A percentile compares a stretch with the other conserved stretches of the same genome.
phyloP scores from a whole-genome alignment of 2,329 filamentous ascomycete genomes.

The Fusarium luffae region DNA sequence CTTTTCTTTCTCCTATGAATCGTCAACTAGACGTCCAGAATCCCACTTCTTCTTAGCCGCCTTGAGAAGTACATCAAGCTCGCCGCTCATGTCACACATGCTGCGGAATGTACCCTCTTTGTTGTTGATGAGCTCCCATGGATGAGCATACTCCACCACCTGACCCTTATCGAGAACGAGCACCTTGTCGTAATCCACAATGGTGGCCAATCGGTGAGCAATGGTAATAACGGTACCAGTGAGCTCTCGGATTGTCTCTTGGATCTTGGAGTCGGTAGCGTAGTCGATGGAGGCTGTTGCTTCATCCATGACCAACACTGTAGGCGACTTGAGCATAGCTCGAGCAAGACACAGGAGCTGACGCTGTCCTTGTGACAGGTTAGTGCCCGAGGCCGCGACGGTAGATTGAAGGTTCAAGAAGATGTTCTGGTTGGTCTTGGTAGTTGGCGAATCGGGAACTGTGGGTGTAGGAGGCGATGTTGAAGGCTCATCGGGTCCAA shows the following conservation, averaged over 20 bases:
- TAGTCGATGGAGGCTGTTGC: conserved; percentile 98
- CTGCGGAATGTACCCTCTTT: conserved; percentile 71
- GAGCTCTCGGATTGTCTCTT: conserved; percentile 94
- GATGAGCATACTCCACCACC: conserved; percentile 91
- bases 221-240: conserved; percentile 96
- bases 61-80: conserved; percentile 62
- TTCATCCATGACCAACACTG: conserved; percentile 98
- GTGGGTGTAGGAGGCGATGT: conserved; percentile 46
- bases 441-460: conserved; percentile 48
- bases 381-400: conserved; percentile 90
- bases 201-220: conserved; percentile 93
- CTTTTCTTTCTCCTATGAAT: conserved; percentile 37
- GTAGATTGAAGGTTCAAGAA: conserved; percentile 87
- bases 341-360: conserved; percentile 94
- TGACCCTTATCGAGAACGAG: conserved; percentile 90
- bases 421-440: conserved; percentile 87
- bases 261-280: conserved; percentile 93
- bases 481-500: conserved; percentile 67
- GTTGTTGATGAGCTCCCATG: conserved; percentile 80
- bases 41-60: conserved; percentile 67
- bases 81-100: conserved; percentile 75
- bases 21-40: conserved; percentile 52
- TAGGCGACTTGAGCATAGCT: conserved; percentile 89
- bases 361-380: conserved; percentile 94
- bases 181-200: conserved; percentile 98